Percentiles rank a stretch among this genome's conserved stretches.
Evolutionary conservation across 2,329 filamentous ascomycete genomes (phyloP).

Genomic region (Gyromitra esculenta): DNA sequence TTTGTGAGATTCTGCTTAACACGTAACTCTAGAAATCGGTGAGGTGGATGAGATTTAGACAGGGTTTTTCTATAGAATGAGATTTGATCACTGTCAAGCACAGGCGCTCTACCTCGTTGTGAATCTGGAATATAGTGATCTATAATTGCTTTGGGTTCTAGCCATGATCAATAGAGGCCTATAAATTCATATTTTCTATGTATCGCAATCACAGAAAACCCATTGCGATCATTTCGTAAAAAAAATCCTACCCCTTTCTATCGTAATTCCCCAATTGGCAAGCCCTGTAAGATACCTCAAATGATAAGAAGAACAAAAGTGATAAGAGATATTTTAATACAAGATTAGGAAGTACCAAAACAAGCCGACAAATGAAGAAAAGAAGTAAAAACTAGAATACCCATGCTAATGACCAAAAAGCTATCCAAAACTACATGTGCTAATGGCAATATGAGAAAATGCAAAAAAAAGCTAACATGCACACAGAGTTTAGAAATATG

Average conservation of each 20-base stretch:
- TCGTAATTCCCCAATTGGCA: neutral
- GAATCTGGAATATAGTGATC: neutral
- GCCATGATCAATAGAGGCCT: neutral
- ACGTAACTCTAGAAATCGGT: too few species aligned
- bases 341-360: neutral
- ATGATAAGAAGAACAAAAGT: neutral
- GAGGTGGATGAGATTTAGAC: too few species aligned
- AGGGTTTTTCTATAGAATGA: too few species aligned
- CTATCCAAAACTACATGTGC: neutral
- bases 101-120: neutral
- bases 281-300: neutral
- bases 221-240: too few species aligned
- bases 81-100: neutral
- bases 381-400: neutral
- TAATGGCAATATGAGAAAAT: neutral
- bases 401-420: conserved; percentile 28
- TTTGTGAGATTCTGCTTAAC: too few species aligned
- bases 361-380: neutral
- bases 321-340: conserved; percentile 3
- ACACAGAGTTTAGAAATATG: conserved; percentile 9
- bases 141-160: neutral
- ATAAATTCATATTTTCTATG: neutral
- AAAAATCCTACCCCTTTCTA: neutral
- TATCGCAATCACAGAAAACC: neutral
- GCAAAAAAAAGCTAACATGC: conserved; percentile 27